Percentiles rank a stretch among this genome's conserved stretches.
These are phyloP conservation scores for Amanita phalloides DNA, from an alignment of 768 basidiomycete genomes.

Conservation along the genomic window DNA sequence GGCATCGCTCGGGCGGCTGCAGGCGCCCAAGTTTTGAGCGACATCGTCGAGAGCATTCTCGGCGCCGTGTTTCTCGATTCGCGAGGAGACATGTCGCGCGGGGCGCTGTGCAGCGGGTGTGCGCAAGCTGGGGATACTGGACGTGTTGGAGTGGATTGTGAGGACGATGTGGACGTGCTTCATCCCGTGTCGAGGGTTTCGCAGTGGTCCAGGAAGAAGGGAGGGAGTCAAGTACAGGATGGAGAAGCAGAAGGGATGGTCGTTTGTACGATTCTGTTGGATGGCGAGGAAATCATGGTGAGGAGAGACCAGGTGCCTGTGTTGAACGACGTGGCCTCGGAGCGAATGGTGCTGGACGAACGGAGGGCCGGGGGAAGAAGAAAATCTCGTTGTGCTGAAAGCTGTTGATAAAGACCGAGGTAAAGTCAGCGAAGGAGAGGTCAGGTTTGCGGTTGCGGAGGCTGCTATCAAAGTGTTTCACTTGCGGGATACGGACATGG, in stretches of 20 bases:
- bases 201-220: constrained; percentile 45
- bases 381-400: constrained; percentile 1
- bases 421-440: constrained; percentile 50
- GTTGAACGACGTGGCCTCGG: neutral
- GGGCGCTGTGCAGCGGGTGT: constrained; percentile 38
- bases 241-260: constrained; percentile 32
- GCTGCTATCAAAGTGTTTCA: constrained; percentile 39
- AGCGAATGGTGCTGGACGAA: neutral
- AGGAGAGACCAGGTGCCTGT: constrained; percentile 9
- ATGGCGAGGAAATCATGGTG: constrained; percentile 33
- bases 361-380: neutral
- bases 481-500: constrained; percentile 20
- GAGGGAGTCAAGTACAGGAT: constrained; percentile 34
- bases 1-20: constrained; percentile 63
- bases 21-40: constrained; percentile 75
- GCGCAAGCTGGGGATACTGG: constrained; percentile 41
- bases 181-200: constrained; percentile 63
- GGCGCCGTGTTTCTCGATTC: constrained; percentile 73
- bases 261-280: constrained; percentile 39
- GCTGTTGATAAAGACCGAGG: constrained; percentile 33
- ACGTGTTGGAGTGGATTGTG: constrained; percentile 56
- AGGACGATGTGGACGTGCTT: constrained; percentile 55
- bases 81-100: constrained; percentile 26
- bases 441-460: constrained; percentile 57
- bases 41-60: constrained; percentile 67